phyloP scores from a whole-genome alignment of 495 filamentous ascomycete genomes.

The Neurospora sp. region DNA sequence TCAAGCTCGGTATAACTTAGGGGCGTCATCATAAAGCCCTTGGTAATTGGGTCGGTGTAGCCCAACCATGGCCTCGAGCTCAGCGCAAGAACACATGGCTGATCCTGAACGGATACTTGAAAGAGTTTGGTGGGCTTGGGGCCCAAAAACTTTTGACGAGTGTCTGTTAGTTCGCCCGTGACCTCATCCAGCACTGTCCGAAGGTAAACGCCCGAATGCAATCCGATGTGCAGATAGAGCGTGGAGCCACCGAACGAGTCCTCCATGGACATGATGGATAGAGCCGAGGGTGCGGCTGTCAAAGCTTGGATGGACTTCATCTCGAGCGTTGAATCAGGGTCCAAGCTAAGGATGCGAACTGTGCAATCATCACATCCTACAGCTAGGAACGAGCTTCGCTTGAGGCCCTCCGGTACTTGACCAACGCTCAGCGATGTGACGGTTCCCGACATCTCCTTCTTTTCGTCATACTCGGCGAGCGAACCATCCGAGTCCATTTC shows the following conservation, averaged over 20 bases:
- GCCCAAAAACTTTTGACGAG: slow-evolving; percentile 85
- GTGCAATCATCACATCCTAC: slow-evolving; percentile 96
- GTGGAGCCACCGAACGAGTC: slow-evolving; percentile 74
- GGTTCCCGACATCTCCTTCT: slow-evolving; percentile 90
- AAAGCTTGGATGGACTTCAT: slow-evolving; percentile 89
- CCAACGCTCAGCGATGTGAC: slow-evolving; percentile 89
- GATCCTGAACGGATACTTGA: slow-evolving; percentile 70
- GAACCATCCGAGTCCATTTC: slow-evolving; percentile 89
- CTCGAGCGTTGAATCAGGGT: slow-evolving; percentile 81
- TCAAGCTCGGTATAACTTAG: slow-evolving; percentile 80
- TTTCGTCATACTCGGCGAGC: slow-evolving; percentile 89
- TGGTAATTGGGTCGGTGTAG: slow-evolving; percentile 74
- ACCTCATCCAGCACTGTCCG: slow-evolving; percentile 88
- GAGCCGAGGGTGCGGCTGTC: slow-evolving; percentile 75
- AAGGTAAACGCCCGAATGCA: slow-evolving; percentile 91
- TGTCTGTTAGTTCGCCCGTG: slow-evolving; percentile 89
- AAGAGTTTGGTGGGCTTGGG: slow-evolving; percentile 81
- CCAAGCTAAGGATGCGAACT: slow-evolving; percentile 81
- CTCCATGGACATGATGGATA: slow-evolving; percentile 91
- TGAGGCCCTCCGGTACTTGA: slow-evolving; percentile 80
- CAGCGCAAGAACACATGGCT: slow-evolving; percentile 79
- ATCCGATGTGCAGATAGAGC: slow-evolving; percentile 86
- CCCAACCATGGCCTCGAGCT: slow-evolving; percentile 89
- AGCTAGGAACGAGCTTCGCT: slow-evolving; percentile 80
- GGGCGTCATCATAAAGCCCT: slow-evolving; percentile 82